A percentile compares a stretch with the other conserved stretches of the same genome.
Evolutionary conservation across 1,284 basidiomycete species (phyloP).

Genomic region (Cerrena zonata): DNA sequence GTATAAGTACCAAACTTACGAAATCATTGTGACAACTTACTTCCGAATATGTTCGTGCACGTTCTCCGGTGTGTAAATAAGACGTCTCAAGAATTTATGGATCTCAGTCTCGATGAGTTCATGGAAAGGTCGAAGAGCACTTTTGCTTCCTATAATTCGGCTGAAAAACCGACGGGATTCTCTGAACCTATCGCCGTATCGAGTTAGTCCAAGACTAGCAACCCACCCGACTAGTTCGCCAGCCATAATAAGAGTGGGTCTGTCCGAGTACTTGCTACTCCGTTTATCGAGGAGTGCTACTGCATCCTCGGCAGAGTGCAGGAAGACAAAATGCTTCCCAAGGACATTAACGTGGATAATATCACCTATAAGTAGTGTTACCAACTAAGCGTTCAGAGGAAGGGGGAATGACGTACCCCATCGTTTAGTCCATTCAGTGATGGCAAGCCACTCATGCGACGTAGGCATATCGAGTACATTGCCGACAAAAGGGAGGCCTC

Average conservation of each 20-base stretch:
- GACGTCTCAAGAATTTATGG: no score
- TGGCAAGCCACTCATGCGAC: no score
- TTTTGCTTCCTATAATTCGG: constrained; percentile 1
- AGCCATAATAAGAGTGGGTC: constrained; percentile 28
- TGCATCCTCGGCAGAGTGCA: no score
- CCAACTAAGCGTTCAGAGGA: no score
- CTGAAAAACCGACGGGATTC: constrained; percentile 26
- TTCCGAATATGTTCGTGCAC: constrained; percentile 11
- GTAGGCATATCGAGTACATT: constrained; percentile 29
- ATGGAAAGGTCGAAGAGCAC: no score
- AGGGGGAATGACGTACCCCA: no score
- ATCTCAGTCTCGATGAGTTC: no score
- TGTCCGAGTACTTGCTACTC: constrained; percentile 33
- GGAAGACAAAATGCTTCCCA: no score
- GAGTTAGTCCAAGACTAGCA: constrained; percentile 27
- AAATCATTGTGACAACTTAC: constrained; percentile 3
- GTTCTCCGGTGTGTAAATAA: constrained; percentile 10
- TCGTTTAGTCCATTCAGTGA: constrained; percentile 23
- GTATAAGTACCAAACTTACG: neutral
- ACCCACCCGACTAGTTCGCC: constrained; percentile 30
- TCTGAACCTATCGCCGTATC: constrained; percentile 31
- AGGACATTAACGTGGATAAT: no score
- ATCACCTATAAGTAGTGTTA: constrained; percentile 24
- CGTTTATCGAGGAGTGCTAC: no score
- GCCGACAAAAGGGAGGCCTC: constrained; percentile 27